A percentile compares a stretch with the other conserved stretches of the same genome.
Conservation (phyloP, 352 stramenopile species). For the Globisporangium camurandrum region DNA sequence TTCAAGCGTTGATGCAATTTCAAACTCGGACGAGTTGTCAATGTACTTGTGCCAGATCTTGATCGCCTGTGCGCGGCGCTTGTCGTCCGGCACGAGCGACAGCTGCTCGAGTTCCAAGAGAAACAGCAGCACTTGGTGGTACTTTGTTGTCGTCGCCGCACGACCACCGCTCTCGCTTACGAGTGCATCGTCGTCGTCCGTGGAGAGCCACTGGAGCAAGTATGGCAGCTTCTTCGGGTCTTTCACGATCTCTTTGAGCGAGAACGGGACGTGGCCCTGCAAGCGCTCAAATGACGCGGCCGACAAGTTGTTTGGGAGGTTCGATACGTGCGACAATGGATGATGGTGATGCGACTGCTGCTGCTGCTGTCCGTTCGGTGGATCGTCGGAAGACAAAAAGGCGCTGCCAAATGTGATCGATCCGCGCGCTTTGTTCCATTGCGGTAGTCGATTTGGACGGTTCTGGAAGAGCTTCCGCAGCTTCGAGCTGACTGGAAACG, state of each 20-base stretch:
- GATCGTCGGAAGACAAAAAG: constrained; percentile 3
- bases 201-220: constrained; percentile 67
- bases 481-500: constrained; percentile 70
- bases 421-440: constrained; percentile 33
- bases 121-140: constrained; percentile 81
- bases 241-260: constrained; percentile 80
- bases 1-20: constrained; percentile 77
- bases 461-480: constrained; percentile 61
- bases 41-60: constrained; percentile 89
- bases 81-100: constrained; percentile 56
- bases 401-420: constrained; percentile 1
- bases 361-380: constrained; percentile 12
- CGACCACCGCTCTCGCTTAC: too few species aligned
- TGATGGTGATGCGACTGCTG: constrained; percentile 26
- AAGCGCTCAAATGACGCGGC: constrained; percentile 59
- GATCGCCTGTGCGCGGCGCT: constrained; percentile 55
- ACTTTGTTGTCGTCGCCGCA: constrained; percentile 40
- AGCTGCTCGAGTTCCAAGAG: constrained; percentile 79
- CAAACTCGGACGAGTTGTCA: constrained; percentile 67
- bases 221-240: constrained; percentile 83
- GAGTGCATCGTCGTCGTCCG: constrained; percentile 36
- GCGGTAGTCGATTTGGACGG: constrained; percentile 42
- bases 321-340: background rate
- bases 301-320: constrained; percentile 34
- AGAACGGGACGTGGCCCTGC: constrained; percentile 74